Conservation (phyloP, 768 basidiomycete species). For the Peribolospora baueri region DNA sequence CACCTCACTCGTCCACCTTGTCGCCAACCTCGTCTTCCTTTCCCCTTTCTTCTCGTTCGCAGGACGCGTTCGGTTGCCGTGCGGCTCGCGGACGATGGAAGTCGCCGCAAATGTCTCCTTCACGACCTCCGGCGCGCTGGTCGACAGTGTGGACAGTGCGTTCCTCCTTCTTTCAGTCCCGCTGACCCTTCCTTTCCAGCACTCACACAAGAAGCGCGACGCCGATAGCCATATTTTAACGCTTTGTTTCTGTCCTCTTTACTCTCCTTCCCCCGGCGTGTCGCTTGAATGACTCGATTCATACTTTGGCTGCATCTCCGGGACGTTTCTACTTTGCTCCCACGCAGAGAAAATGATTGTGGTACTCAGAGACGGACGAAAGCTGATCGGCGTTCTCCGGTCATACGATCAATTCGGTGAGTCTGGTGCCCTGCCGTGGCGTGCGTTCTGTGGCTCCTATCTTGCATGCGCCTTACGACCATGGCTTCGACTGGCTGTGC, state of each 20-base stretch:
- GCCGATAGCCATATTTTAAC: too few species aligned
- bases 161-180: constrained; percentile 1
- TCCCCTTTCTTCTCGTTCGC: not conserved
- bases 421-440: constrained; percentile 12
- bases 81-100: constrained; percentile 2
- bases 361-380: constrained; percentile 81
- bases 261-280: constrained; percentile 25
- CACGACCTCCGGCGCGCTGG: constrained; percentile 92
- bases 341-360: constrained; percentile 88
- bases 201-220: not conserved
- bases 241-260: not conserved
- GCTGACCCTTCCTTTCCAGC: not conserved
- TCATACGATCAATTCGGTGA: constrained; percentile 98
- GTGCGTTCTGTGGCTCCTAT: not conserved
- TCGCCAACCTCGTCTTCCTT: not conserved
- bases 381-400: constrained; percentile 80
- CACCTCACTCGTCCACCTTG: not conserved
- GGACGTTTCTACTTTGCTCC: not conserved
- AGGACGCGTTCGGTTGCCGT: not conserved
- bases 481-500: not conserved
- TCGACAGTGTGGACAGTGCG: constrained; percentile 99
- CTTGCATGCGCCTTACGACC: not conserved
- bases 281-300: constrained; percentile 15
- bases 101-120: constrained; percentile 37
- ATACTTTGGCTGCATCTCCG: not conserved